These are phyloP conservation scores for Talaromyces islandicus DNA, from an alignment of 2,329 filamentous ascomycete species.

Conservation along the genomic window DNA sequence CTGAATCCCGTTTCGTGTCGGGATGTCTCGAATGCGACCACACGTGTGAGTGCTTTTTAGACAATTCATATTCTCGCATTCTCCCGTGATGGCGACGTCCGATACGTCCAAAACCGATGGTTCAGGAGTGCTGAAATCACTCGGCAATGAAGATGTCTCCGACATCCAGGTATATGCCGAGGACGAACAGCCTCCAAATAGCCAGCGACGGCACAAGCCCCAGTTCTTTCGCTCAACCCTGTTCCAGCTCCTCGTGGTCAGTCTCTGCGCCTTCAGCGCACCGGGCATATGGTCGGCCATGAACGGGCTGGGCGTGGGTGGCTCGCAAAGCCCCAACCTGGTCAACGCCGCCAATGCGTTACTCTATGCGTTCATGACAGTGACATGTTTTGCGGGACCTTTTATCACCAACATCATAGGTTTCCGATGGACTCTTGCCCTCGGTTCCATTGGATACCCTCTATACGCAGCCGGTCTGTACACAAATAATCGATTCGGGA, in stretches of 20 bases:
- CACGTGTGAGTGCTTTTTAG: not conserved
- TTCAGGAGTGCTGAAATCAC: not conserved
- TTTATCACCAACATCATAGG: slow-evolving; percentile 40
- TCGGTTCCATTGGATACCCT: slow-evolving; percentile 37
- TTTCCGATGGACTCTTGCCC: slow-evolving; percentile 33
- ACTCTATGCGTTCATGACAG: slow-evolving; percentile 42
- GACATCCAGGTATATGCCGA: not conserved
- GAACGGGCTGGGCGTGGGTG: slow-evolving; percentile 40
- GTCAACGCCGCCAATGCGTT: slow-evolving; percentile 46
- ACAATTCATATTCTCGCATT: not conserved
- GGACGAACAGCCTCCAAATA: not conserved
- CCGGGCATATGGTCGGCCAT: slow-evolving; percentile 42
- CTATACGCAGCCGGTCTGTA: slow-evolving; percentile 45
- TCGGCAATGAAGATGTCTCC: not conserved
- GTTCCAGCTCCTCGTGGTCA: slow-evolving; percentile 36
- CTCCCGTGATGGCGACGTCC: not conserved
- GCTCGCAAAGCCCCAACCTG: slow-evolving; percentile 39
- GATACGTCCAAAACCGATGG: not conserved
- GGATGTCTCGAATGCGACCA: no score
- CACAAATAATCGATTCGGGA: slow-evolving; percentile 28
- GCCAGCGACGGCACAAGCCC: not conserved
- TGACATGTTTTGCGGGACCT: slow-evolving; percentile 41
- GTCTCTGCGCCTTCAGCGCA: slow-evolving; percentile 36
- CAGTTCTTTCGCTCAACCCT: slow-evolving; percentile 38
- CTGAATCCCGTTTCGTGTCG: no score